Evolutionary conservation across 495 filamentous ascomycete species (phyloP).

Genomic region (Letharia lupina): DNA sequence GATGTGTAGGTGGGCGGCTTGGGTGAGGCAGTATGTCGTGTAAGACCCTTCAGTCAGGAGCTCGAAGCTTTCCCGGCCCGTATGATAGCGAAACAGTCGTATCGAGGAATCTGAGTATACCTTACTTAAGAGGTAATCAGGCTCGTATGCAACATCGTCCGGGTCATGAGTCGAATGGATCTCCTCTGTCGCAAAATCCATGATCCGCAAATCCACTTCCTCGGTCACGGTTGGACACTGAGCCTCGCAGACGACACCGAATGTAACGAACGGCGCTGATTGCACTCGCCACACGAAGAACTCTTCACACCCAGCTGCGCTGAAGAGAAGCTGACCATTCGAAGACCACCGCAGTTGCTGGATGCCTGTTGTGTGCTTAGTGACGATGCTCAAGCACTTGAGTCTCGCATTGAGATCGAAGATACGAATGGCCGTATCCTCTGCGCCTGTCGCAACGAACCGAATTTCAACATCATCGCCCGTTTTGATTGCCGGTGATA

Average conservation of each 20-base stretch:
- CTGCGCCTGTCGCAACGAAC: constrained; percentile 73
- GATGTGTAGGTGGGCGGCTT: constrained; percentile 47
- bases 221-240: constrained; percentile 49
- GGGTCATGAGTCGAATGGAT: constrained; percentile 20
- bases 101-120: constrained; percentile 73
- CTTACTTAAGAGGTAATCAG: constrained; percentile 49
- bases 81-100: constrained; percentile 54
- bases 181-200: constrained; percentile 53
- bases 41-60: constrained; percentile 54
- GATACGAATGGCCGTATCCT: constrained; percentile 79
- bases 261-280: constrained; percentile 42
- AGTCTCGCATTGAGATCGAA: constrained; percentile 34
- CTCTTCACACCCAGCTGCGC: constrained; percentile 78
- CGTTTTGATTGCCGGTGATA: constrained; percentile 31
- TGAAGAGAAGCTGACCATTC: constrained; percentile 62
- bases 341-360: constrained; percentile 70
- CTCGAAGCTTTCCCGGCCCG: constrained; percentile 36
- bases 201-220: constrained; percentile 67
- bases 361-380: constrained; percentile 71
- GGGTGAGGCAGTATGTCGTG: constrained; percentile 71
- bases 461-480: background rate
- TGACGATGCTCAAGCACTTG: constrained; percentile 53
- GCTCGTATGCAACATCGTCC: constrained; percentile 1
- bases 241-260: constrained; percentile 56
- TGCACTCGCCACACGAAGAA: constrained; percentile 74